Evolutionary conservation across 345 rosid species (phyloP), one percentile per base, ranked within the genome.

Genomic region (Populus deltoides): DNA sequence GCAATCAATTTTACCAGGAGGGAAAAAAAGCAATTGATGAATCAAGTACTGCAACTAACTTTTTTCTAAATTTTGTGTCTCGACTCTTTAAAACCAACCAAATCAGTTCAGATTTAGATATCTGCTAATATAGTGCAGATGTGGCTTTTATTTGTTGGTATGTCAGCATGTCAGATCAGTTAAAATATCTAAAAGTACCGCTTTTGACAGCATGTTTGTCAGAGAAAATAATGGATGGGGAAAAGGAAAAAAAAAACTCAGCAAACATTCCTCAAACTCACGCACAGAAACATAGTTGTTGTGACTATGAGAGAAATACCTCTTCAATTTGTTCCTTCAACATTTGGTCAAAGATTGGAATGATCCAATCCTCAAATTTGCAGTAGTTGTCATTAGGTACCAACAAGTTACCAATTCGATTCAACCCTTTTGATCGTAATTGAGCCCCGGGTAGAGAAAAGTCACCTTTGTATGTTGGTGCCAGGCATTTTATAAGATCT

Each of bases 311-410:
- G 71, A 51, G 65, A 16, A 74, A 45, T 70, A 93, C 99, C 94
- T 93, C 89, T 90, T 93, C 92, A 57, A 35, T 81, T 76, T 96
- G 99, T 82, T 96, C 99, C 85, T 91, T 90, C 89, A 92, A 80
- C 97, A 96, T 93, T 81, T 89, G 87, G 71, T 96, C 95, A 77
- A 92, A 92, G 81, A 93, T 89, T 1, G 98, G 99, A 79, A 92
- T 85, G 70, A 96, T 89, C 99, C 99, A 96, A 82, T 91, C 97
- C 90, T 93, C 97, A 85, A 96, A 92, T 85, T 96, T 96, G 88
- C 98, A 93, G 80, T 96, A 93, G 86, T 96, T 96, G 31, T 90
- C 97, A 86, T 93, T 92, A 27, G 98, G 98, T 88, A 93, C 93
- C 85, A 93, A 80, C 82, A 96, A 84, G 82, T 96, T 96, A 51